Base-by-base conservation (phyloP, 2,329 filamentous ascomycete genomes). In the Cordyceps cicadae region DNA sequence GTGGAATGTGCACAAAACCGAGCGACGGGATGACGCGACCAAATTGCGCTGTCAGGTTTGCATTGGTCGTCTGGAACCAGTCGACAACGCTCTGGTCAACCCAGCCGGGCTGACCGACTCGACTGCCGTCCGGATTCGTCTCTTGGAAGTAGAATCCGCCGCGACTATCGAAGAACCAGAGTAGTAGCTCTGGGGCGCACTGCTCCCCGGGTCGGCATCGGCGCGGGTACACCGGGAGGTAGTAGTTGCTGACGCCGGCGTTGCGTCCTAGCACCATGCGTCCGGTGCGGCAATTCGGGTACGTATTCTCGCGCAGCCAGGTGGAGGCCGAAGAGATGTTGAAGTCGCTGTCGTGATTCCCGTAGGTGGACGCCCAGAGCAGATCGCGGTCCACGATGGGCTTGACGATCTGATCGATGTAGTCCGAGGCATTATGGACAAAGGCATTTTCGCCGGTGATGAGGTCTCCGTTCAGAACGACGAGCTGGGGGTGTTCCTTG, bases 91-190 rank as follows among this genome's bases (percentile, higher is more conserved):
- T 70, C 5, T 63, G 56, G 55, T 79, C 74, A 3, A 81, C 78
- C 79, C 79, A 81, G 61, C 76, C 72, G 0, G 75, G 75, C 39
- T 75, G 72, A 0, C 69, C 70, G 19, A 74, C 65, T 3, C 64
- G 62, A n/a, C 67, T 65, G 15, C 71, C 66, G 49, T 68, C 60
- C 15, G 69, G 54, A 57, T 74, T 58, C 50, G 64, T 66, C 63
- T 72, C 66, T 62, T 79, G 78, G 65, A 79, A 83, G 54, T 76
- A 74, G 56, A 75, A 75, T 8, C 85, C 85, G 41, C 86, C 86
- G 17, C 81, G 77, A 60, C 78, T 82, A 67, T 90, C 88, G 66
- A 91, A 89, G 72, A 90, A 90, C 85, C 87, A 91, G 1, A 91
- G 74, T 0, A 90, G 67, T 37, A 80, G 64, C 52, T 73, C 72